A percentile compares a stretch with the other conserved stretches of the same genome.
These are phyloP conservation scores for Penicillium psychrofluorescens DNA, from an alignment of 495 filamentous ascomycete species.

Conservation along the genomic window DNA sequence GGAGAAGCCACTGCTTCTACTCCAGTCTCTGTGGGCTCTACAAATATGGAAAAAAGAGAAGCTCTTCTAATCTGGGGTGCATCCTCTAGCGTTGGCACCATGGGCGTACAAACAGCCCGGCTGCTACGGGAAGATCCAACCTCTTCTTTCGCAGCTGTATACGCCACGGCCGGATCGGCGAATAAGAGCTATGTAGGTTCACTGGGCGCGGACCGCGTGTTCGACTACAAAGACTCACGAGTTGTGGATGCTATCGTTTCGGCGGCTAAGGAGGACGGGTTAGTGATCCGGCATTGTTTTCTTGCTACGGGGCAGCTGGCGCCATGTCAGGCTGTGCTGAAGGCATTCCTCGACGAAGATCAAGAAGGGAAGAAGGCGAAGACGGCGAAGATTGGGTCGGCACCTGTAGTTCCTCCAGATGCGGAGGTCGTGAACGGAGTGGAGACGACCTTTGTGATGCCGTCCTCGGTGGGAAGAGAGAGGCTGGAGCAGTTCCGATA, in stretches of 20 bases:
- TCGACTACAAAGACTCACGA: slow-evolving; percentile 39
- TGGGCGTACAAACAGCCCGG: slow-evolving; percentile 34
- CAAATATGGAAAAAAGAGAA: slow-evolving; percentile 18
- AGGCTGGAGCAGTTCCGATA: slow-evolving; percentile 28
- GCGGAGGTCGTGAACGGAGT: slow-evolving; percentile 25
- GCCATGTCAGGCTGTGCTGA: slow-evolving; percentile 29
- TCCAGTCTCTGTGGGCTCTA: slow-evolving; percentile 19
- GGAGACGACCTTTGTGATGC: slow-evolving; percentile 32
- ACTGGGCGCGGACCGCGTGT: slow-evolving; percentile 41
- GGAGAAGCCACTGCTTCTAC: slow-evolving; percentile 14
- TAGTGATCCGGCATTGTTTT: slow-evolving; percentile 33
- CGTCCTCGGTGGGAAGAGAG: slow-evolving; percentile 24
- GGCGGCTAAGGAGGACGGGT: slow-evolving; percentile 30
- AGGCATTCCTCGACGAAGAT: slow-evolving; percentile 20
- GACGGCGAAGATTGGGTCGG: slow-evolving; percentile 31
- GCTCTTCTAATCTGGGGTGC: slow-evolving; percentile 45
- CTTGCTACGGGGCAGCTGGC: slow-evolving; percentile 30
- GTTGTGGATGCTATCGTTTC: slow-evolving; percentile 38
- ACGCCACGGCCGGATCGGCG: slow-evolving; percentile 39
- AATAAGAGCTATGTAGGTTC: slow-evolving; percentile 36
- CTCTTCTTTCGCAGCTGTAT: slow-evolving; percentile 28
- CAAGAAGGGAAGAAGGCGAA: slow-evolving; percentile 3
- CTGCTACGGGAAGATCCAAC: slow-evolving; percentile 20
- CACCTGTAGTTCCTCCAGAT: slow-evolving; percentile 21
- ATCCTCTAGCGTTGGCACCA: slow-evolving; percentile 34